Conservation (phyloP, 2,329 filamentous ascomycete genomes). For the Fusarium neocosmosporiellum region DNA sequence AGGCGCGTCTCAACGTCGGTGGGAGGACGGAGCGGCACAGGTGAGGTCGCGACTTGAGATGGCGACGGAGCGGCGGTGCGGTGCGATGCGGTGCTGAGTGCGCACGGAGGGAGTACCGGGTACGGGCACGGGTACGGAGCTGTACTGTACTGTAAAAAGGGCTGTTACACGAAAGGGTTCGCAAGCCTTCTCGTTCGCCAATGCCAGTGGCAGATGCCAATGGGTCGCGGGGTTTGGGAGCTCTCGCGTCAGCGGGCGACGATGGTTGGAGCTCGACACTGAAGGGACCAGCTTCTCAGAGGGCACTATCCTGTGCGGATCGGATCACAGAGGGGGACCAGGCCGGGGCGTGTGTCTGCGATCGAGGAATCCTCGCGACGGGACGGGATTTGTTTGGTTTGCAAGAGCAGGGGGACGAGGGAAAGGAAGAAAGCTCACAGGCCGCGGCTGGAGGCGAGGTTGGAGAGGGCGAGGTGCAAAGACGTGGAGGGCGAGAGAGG, state of each 20-base stretch:
- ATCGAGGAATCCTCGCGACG: constrained; percentile 14
- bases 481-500: constrained; percentile 35
- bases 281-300: neutral
- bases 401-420: constrained; percentile 19
- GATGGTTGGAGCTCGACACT: neutral
- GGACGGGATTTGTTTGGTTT: constrained; percentile 20
- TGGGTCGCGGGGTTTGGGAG: constrained; percentile 35
- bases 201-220: constrained; percentile 32
- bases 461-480: constrained; percentile 25
- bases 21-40: constrained; percentile 42
- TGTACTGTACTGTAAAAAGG: constrained; percentile 12
- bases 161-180: constrained; percentile 40
- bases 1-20: constrained; percentile 31
- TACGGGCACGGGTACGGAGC: constrained; percentile 24
- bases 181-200: constrained; percentile 44
- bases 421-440: constrained; percentile 12
- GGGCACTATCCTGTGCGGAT: neutral
- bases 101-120: constrained; percentile 31
- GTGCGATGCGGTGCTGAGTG: constrained; percentile 16
- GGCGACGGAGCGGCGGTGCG: constrained; percentile 16
- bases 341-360: constrained; percentile 27
- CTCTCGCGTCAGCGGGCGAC: constrained; percentile 41
- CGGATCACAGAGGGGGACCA: constrained; percentile 10
- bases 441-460: constrained; percentile 13
- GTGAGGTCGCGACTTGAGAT: constrained; percentile 29